A percentile compares a stretch with the other conserved stretches of the same genome.
These are phyloP conservation scores for Picocystis salinarum DNA, from an alignment of 139 green algal species.

Conservation along the genomic window DNA sequence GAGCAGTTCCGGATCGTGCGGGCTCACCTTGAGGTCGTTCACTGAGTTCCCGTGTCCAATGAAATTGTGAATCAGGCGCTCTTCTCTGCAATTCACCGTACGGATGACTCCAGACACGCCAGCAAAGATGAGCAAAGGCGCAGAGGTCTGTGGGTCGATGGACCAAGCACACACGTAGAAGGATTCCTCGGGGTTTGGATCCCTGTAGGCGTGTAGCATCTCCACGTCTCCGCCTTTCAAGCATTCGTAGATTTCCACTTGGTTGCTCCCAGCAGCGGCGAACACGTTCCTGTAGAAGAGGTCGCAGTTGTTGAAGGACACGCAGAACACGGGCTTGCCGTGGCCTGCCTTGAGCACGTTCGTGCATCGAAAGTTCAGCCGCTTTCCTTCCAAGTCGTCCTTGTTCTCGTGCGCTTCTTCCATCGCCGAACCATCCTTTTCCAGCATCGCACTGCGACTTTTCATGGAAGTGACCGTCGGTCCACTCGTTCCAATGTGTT, in stretches of 20 bases:
- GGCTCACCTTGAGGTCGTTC: slow-evolving; percentile 52
- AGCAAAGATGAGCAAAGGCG: slow-evolving; percentile 42
- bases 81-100: slow-evolving; percentile 22
- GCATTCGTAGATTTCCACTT: slow-evolving; percentile 49
- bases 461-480: no score
- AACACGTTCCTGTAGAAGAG: slow-evolving; percentile 27
- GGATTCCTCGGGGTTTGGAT: slow-evolving; percentile 32
- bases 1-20: slow-evolving; percentile 25
- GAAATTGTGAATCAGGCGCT: slow-evolving; percentile 24
- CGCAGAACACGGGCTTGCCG: slow-evolving; percentile 29
- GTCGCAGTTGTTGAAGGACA: slow-evolving; percentile 33
- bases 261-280: slow-evolving; percentile 27
- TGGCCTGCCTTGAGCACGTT: slow-evolving; percentile 23
- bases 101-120: slow-evolving; percentile 33
- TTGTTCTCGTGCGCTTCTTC: no score
- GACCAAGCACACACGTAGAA: slow-evolving; percentile 47
- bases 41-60: slow-evolving; percentile 44
- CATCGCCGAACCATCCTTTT: no score
- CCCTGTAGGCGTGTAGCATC: slow-evolving; percentile 33
- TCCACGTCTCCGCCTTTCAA: slow-evolving; percentile 19
- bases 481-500: no score
- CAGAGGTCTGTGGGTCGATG: slow-evolving; percentile 13
- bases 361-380: no score
- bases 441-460: no score
- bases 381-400: no score